phyloP scores from a whole-genome alignment of 1,139 yeast species.

The Saccharomyces hybrid region DNA sequence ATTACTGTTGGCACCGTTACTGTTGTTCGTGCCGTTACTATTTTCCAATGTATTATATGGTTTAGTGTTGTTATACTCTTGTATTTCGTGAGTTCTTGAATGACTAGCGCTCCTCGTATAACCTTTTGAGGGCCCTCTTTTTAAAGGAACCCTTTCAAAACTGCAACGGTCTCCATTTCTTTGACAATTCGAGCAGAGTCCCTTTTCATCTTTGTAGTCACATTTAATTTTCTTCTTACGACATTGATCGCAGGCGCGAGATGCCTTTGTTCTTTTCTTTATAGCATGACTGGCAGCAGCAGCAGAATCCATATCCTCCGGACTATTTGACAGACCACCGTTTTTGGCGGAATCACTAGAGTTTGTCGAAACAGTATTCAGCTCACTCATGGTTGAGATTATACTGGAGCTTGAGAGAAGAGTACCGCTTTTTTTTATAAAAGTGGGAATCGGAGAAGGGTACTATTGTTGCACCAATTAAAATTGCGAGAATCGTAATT shows the following conservation, averaged over 20 bases:
- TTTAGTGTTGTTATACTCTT: constrained; percentile 13
- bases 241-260: constrained; percentile 35
- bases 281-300: constrained; percentile 46
- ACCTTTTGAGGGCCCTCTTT: constrained; percentile 74
- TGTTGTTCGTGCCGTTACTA: constrained; percentile 19
- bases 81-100: constrained; percentile 31
- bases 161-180: constrained; percentile 26
- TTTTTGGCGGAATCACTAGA: constrained; percentile 8
- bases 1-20: constrained; percentile 7
- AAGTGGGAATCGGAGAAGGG: background rate
- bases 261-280: constrained; percentile 29
- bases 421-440: background rate
- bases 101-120: constrained; percentile 33
- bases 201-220: constrained; percentile 23
- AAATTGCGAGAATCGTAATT: background rate
- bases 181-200: constrained; percentile 25
- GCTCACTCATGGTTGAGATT: constrained; percentile 3
- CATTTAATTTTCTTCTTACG: constrained; percentile 34
- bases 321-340: constrained; percentile 38
- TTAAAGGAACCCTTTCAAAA: constrained; percentile 55
- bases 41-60: constrained; percentile 19
- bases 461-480: background rate
- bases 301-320: constrained; percentile 38
- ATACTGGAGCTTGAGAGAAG: constrained; percentile 2
- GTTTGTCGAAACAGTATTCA: constrained; percentile 8